Base-by-base conservation (phyloP, 345 rosid species). In the Diplotaxis tenuifolia region DNA sequence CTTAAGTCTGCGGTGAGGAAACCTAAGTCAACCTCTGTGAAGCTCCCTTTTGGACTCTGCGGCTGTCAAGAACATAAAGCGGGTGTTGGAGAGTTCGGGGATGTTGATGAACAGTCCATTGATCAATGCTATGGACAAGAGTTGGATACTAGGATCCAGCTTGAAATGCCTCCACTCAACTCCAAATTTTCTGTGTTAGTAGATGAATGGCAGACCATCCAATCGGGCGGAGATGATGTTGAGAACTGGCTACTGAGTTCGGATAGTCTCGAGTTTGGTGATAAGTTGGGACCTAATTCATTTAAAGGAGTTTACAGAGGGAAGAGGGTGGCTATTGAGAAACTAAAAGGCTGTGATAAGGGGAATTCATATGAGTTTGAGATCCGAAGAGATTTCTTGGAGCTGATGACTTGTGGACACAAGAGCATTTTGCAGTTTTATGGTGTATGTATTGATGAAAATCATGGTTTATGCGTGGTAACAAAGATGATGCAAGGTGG, bases 401-500 rank as follows among this genome's bases (percentile, higher is more conserved):
- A 86, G 83, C 85, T 95, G 60, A 90, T 92, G 97, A 92, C 94
- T 31, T 92, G 96, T 68, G 97, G 96, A 36, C 96, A 92, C 80
- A 88, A 70, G 81, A 95, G 83, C 75, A 82, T 95, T 76, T 80
- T 86, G 74, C 97, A 87, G 69, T 88, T 95, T 83, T 40, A 77
- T 74, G 99, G 99, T 52, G 86, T 89, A 20, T 90, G 99, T 74
- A 83, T 95, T 21, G 96, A 88, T 50, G 99, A 95, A 78, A 88
- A 73, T 72, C 95, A 92, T 75, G 99, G 97, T 2, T 73, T 95
- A 79, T 95, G 99, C 20, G 91, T 92, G 4, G 93, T 90, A 56
- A 87, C 97, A 0, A 95, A 90, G 76, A 79, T 86, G 82, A 92
- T 87, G 93, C 96, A 92, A 82, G 97, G 97, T 64, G 99, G 99